phyloP scores from a whole-genome alignment of 768 basidiomycete genomes.

The Agaricus blazei region DNA sequence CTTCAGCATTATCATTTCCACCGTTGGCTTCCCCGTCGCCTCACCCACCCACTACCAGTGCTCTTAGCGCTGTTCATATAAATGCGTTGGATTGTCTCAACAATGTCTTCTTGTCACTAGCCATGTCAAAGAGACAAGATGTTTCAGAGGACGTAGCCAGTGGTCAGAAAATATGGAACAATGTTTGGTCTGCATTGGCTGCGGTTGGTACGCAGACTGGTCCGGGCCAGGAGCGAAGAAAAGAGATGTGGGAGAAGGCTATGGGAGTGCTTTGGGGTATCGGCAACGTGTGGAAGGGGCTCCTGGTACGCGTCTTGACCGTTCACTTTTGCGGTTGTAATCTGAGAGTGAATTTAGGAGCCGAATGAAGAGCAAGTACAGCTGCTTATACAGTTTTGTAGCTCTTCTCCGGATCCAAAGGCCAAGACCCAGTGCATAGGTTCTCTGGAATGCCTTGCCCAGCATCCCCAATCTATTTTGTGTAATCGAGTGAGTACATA shows the following conservation, averaged over 20 bases:
- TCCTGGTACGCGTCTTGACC: slow-evolving; percentile 39
- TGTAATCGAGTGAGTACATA: slow-evolving; percentile 50
- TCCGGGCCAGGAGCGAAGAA: slow-evolving; percentile 61
- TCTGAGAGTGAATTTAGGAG: slow-evolving; percentile 26
- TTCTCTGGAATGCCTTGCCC: slow-evolving; percentile 80
- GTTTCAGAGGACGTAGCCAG: slow-evolving; percentile 40
- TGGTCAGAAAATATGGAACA: slow-evolving; percentile 57
- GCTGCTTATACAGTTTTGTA: slow-evolving; percentile 62
- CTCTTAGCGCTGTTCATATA: slow-evolving; percentile 76
- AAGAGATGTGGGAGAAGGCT: slow-evolving; percentile 74
- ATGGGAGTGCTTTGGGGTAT: slow-evolving; percentile 87
- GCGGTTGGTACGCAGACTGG: slow-evolving; percentile 55
- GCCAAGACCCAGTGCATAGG: slow-evolving; percentile 79
- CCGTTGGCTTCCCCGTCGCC: slow-evolving; percentile 62
- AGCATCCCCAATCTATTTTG: slow-evolving; percentile 55
- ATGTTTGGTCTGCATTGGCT: slow-evolving; percentile 58
- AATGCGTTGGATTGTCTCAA: slow-evolving; percentile 86
- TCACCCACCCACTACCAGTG: slow-evolving; percentile 88
- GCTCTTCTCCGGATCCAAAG: slow-evolving; percentile 45
- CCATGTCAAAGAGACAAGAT: slow-evolving; percentile 37
- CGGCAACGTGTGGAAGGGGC: slow-evolving; percentile 69
- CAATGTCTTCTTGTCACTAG: slow-evolving; percentile 78
- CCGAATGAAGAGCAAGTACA: slow-evolving; percentile 59
- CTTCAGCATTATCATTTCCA: slow-evolving; percentile 79
- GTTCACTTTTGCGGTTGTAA: not conserved